Percentiles rank a stretch among this genome's conserved stretches.
Conservation (phyloP, 1,139 yeast genomes). For the Scheffersomyces titani region DNA sequence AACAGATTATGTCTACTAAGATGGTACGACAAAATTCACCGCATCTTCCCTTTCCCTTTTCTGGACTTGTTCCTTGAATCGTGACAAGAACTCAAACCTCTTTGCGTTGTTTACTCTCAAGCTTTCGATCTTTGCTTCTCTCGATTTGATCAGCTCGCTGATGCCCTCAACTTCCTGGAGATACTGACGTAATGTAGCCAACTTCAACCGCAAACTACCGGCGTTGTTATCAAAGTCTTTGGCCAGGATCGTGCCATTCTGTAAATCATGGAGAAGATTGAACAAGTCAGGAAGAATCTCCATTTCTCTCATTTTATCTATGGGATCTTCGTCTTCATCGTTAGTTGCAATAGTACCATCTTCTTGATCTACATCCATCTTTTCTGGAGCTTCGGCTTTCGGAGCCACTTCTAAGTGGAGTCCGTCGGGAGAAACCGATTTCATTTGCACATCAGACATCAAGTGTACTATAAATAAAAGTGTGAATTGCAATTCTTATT, state of each 20-base stretch:
- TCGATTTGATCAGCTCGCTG: constrained; percentile 33
- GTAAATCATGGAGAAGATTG: constrained; percentile 35
- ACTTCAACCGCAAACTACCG: constrained; percentile 42
- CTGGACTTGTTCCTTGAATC: constrained; percentile 17
- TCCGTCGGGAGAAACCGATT: not conserved
- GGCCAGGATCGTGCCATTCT: constrained; percentile 38
- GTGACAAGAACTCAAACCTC: constrained; percentile 25
- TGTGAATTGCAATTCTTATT: not conserved
- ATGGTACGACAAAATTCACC: not conserved
- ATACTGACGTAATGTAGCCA: constrained; percentile 30
- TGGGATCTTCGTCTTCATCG: constrained; percentile 18
- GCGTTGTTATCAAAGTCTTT: constrained; percentile 48
- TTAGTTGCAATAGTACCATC: constrained; percentile 5
- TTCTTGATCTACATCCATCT: constrained; percentile 4
- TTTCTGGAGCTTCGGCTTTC: not conserved
- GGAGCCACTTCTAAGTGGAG: not conserved
- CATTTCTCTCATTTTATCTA: constrained; percentile 28
- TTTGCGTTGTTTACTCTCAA: constrained; percentile 27
- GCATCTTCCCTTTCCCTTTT: not conserved
- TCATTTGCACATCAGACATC: not conserved
- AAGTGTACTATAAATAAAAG: not conserved
- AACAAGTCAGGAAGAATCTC: constrained; percentile 45
- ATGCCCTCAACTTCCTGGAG: constrained; percentile 43
- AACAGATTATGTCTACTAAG: too few relatives aligned
- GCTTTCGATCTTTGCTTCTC: constrained; percentile 26